These are phyloP conservation scores for Smittium mucronatum DNA, from an alignment of 371 early-diverging fungal species.

Conservation along the genomic window DNA sequence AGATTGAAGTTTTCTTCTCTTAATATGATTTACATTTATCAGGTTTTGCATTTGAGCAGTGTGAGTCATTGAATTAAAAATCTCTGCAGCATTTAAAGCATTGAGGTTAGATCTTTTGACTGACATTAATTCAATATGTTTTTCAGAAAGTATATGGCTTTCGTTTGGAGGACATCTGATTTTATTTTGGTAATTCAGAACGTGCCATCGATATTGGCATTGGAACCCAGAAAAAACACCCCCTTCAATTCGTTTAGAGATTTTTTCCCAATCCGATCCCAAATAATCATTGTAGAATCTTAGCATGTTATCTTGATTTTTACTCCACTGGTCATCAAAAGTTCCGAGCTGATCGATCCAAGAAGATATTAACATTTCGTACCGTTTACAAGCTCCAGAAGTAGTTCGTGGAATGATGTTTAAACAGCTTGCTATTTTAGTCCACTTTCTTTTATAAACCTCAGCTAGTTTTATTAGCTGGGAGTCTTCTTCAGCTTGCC, in stretches of 20 bases:
- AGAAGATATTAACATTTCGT: background rate
- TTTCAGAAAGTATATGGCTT: too few species aligned
- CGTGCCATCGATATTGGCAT: slow-evolving; percentile 5
- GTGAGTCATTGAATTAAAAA: too few species aligned
- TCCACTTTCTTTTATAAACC: slow-evolving; percentile 10
- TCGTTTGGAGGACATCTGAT: too few species aligned
- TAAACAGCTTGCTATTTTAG: slow-evolving; percentile 1
- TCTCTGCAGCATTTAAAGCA: too few species aligned
- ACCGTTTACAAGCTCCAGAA: background rate
- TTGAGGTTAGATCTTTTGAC: too few species aligned
- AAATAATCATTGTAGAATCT: background rate
- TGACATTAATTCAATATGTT: too few species aligned
- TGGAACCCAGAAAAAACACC: background rate
- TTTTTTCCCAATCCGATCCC: background rate
- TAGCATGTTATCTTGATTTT: background rate
- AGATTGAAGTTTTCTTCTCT: too few species aligned
- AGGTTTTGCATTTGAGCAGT: too few species aligned
- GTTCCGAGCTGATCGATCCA: background rate
- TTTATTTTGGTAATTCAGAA: background rate
- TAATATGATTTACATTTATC: too few species aligned
- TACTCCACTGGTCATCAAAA: background rate
- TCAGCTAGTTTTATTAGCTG: slow-evolving; percentile 3
- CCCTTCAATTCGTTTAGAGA: background rate
- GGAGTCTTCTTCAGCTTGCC: background rate
- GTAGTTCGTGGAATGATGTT: background rate